Conservation (phyloP, 805 yeast genomes). For the Wickerhamomyces strasburgensis region DNA sequence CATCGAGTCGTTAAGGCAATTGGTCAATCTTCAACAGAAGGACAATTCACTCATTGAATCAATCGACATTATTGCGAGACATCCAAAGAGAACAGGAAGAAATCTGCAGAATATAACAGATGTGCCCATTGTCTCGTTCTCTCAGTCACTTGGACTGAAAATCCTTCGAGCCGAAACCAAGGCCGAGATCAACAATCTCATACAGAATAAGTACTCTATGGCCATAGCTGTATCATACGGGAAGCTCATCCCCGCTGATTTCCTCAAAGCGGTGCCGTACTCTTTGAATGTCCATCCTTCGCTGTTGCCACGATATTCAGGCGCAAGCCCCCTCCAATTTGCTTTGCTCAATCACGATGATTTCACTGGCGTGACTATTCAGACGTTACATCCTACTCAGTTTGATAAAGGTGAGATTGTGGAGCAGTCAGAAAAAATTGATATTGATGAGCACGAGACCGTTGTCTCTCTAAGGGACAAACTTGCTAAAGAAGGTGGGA, state of each 20-base stretch:
- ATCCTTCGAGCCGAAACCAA: slow-evolving; percentile 49
- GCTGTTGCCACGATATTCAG: slow-evolving; percentile 72
- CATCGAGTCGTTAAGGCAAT: slow-evolving; percentile 42
- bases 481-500: slow-evolving; percentile 60
- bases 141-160: slow-evolving; percentile 29
- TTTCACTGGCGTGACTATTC: slow-evolving; percentile 80
- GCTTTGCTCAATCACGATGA: slow-evolving; percentile 62
- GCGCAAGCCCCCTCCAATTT: slow-evolving; percentile 86
- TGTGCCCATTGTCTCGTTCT: slow-evolving; percentile 47
- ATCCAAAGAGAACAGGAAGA: slow-evolving; percentile 62
- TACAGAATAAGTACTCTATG: slow-evolving; percentile 41
- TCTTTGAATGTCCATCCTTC: slow-evolving; percentile 95
- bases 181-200: slow-evolving; percentile 31
- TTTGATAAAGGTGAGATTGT: slow-evolving; percentile 79
- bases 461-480: slow-evolving; percentile 39
- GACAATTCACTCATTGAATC: slow-evolving; percentile 21
- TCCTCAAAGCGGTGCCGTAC: slow-evolving; percentile 42
- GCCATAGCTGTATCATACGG: slow-evolving; percentile 95
- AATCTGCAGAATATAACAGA: slow-evolving; percentile 41
- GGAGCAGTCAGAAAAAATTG: slow-evolving; percentile 44
- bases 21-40: slow-evolving; percentile 25
- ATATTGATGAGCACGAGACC: slow-evolving; percentile 40
- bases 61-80: slow-evolving; percentile 60
- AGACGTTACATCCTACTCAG: slow-evolving; percentile 80
- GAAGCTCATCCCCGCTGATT: slow-evolving; percentile 60